Evolutionary conservation across 2,329 filamentous ascomycete genomes (phyloP).

Genomic region (Diaporthe eres): DNA sequence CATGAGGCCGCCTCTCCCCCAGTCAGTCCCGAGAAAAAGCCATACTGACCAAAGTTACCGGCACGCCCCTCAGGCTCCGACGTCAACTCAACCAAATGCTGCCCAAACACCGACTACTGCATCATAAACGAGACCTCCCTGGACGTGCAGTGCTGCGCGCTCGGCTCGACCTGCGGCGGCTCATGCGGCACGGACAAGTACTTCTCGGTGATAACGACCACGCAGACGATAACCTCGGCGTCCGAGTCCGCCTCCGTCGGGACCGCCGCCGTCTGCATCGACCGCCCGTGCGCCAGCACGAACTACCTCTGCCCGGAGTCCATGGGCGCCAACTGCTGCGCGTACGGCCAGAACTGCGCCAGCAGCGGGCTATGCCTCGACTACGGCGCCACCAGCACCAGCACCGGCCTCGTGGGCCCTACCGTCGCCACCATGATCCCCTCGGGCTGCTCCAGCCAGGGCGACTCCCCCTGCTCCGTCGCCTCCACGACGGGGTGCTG

Average conservation of each 20-base stretch:
- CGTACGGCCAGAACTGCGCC: slow-evolving; percentile 59
- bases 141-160: slow-evolving; percentile 49
- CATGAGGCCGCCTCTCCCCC: not conserved
- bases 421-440: slow-evolving; percentile 53
- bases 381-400: slow-evolving; percentile 43
- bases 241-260: not conserved
- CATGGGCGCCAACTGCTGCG: slow-evolving; percentile 49
- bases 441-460: slow-evolving; percentile 58
- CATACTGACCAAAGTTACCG: not conserved
- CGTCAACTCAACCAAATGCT: slow-evolving; percentile 48
- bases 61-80: slow-evolving; percentile 44
- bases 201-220: slow-evolving; percentile 48
- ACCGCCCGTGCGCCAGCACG: slow-evolving; percentile 49
- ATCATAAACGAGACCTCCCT: slow-evolving; percentile 47
- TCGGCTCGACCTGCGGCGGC: slow-evolving; percentile 49
- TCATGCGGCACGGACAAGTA: too few species aligned
- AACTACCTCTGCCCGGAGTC: slow-evolving; percentile 52
- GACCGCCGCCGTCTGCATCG: slow-evolving; percentile 47
- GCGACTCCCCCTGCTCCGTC: slow-evolving; percentile 58
- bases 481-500: slow-evolving; percentile 60
- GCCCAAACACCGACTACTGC: slow-evolving; percentile 49
- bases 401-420: slow-evolving; percentile 43
- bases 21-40: too few species aligned
- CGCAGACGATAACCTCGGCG: slow-evolving; percentile 43
- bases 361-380: slow-evolving; percentile 53